Base-by-base conservation (phyloP, 2,329 filamentous ascomycete species). In the Stachybotrys chartarum region DNA sequence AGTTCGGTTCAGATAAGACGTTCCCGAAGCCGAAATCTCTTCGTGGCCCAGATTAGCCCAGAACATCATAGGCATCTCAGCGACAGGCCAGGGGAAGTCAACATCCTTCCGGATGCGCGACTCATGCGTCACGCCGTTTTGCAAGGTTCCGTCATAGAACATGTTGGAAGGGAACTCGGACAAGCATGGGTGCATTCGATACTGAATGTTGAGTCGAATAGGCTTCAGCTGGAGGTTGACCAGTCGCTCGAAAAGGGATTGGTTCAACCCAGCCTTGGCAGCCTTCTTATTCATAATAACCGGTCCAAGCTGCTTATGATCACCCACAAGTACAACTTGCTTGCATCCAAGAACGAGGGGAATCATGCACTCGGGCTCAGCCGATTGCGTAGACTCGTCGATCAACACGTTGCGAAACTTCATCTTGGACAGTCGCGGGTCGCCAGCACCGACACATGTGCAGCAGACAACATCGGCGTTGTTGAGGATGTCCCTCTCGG, bases 241-340 rank as follows among this genome's bases (percentile, higher is more conserved):
- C 52, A 99, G 81, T 65, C 94, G 91, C 75, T 99, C 94, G 67
- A 99, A 99, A 10, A 99, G 80, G n/a, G 93, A 97, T 72, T 97
- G 94, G 73, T 97, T 97, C 16, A 99, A 80, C 58, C 94, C 94
- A 55, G 94, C 94, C 74, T 97, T 97, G 58, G 94, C 94, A 14
- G 94, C 94, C 75, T 97, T 97, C 81, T 99, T 99, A 81, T 99
- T 99, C 93, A 99, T 99, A 69, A 99, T 97, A 65, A 99, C 94
- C 1, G 94, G 94, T 0, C 94, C 94, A 61, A 99, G 84, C 71
- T 99, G 94, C 72, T 97, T 95, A 73, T 99, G 94, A 68, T 99
- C 94, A 68, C 94, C 94, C 47, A 99, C 94, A 42, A 99, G 82
- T n/a, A 99, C 94, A 52, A 97, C 91, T 72, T 99, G 94, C 76